A percentile compares a stretch with the other conserved stretches of the same genome.
Conservation (phyloP, 176 grass and related monocot species). For the Thinopyrum elongatum region DNA sequence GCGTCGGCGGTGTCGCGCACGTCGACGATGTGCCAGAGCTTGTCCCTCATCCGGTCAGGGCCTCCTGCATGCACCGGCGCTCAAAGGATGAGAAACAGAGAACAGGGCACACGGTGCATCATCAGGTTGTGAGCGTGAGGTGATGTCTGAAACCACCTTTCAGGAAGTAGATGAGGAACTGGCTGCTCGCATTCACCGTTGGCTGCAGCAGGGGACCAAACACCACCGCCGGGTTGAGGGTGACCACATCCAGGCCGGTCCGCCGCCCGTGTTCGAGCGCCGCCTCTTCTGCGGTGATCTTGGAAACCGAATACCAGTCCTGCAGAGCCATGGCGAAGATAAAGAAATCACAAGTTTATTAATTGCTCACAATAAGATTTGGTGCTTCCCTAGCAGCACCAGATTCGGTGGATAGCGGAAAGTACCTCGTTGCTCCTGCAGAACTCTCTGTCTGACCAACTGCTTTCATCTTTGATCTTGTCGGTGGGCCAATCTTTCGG, state of each 20-base stretch:
- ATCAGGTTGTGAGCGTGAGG: neutral
- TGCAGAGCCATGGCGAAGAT: neutral
- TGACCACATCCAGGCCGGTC: slow-evolving; percentile 29
- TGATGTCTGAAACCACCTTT: slow-evolving; percentile 17
- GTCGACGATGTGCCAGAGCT: slow-evolving; percentile 37
- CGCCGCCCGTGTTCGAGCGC: slow-evolving; percentile 23
- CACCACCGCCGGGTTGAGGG: slow-evolving; percentile 25
- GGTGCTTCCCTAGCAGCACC: neutral
- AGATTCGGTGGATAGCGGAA: neutral
- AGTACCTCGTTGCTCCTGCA: slow-evolving; percentile 34
- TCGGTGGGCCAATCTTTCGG: slow-evolving; percentile 40
- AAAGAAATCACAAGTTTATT: neutral
- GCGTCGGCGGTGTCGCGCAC: slow-evolving; percentile 33
- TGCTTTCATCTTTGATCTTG: slow-evolving; percentile 34
- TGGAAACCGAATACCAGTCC: slow-evolving; percentile 45
- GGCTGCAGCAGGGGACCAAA: slow-evolving; percentile 41
- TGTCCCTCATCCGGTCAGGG: slow-evolving; percentile 20
- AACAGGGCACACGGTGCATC: no score
- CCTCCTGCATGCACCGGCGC: slow-evolving; percentile 13
- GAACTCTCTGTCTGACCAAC: slow-evolving; percentile 47
- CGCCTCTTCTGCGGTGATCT: slow-evolving; percentile 38
- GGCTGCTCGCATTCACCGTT: slow-evolving; percentile 22
- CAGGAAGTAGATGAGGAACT: slow-evolving; percentile 33
- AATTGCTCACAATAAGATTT: neutral
- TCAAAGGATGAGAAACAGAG: neutral